These are phyloP conservation scores for Radiomyces spectabilis DNA, from an alignment of 192 early-diverging fungal genomes.

Conservation along the genomic window DNA sequence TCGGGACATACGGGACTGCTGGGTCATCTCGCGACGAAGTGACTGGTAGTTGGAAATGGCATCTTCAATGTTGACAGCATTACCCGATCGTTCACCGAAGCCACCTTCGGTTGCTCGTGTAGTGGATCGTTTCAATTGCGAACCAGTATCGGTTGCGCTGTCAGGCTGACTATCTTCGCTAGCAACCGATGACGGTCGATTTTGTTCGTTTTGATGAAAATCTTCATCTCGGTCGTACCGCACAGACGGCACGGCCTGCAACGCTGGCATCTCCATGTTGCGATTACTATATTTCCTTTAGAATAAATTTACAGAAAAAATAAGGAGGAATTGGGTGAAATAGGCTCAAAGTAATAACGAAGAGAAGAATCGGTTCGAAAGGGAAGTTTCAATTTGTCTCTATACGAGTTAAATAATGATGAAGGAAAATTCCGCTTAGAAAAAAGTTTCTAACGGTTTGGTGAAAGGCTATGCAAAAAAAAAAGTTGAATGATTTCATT, in stretches of 20 bases:
- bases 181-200: slow-evolving; percentile 12
- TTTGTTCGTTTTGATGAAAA: slow-evolving; percentile 17
- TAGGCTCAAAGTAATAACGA: no score
- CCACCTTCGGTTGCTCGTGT: slow-evolving; percentile 7
- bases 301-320: no score
- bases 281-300: background rate
- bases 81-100: slow-evolving; percentile 22
- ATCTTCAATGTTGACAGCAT: slow-evolving; percentile 25
- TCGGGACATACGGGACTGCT: slow-evolving; percentile 11
- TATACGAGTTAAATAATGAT: no score
- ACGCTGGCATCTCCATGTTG: slow-evolving; percentile 6
- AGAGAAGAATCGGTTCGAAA: no score
- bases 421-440: no score
- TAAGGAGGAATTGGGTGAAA: no score
- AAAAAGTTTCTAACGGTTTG: no score
- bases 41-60: slow-evolving; percentile 18
- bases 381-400: no score
- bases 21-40: slow-evolving; percentile 17
- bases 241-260: background rate
- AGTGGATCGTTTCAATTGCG: slow-evolving; percentile 52
- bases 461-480: no score
- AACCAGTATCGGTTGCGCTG: slow-evolving; percentile 6
- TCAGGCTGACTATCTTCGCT: slow-evolving; percentile 14
- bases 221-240: no score
- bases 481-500: no score